Percentiles rank a stretch among this genome's conserved stretches.
Evolutionary conservation across 1,139 yeast species (phyloP).

Genomic region (Yamadazyma siamensis): DNA sequence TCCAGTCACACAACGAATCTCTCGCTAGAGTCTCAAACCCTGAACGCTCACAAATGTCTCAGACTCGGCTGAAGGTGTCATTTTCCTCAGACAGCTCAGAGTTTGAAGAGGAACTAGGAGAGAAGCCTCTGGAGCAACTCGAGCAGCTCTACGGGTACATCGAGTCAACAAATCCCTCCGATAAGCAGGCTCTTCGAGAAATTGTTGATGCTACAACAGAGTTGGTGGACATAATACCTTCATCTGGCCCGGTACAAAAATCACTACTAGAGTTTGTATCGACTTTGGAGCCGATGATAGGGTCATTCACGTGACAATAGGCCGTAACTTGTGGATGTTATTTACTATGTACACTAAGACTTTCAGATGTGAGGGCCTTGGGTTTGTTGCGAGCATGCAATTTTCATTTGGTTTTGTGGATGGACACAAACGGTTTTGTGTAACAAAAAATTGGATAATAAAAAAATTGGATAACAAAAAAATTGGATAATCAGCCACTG

Average conservation of each 20-base stretch:
- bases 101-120: no score
- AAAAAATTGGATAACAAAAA: no score
- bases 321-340: no score
- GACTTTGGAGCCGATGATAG: slow-evolving; percentile 23
- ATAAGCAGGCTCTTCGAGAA: slow-evolving; percentile 12
- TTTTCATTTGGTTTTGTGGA: no score
- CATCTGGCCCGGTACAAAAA: slow-evolving; percentile 12
- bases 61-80: neutral
- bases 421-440: no score
- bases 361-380: no score
- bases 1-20: no score
- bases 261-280: slow-evolving; percentile 19
- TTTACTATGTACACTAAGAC: no score
- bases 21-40: no score
- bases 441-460: no score
- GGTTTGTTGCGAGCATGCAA: no score
- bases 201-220: slow-evolving; percentile 15
- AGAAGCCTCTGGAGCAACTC: slow-evolving; percentile 8
- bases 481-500: neutral
- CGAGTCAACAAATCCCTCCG: slow-evolving; percentile 4
- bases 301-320: slow-evolving; percentile 16
- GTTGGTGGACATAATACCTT: slow-evolving; percentile 17
- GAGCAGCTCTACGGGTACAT: slow-evolving; percentile 13
- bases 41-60: no score
- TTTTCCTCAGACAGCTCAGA: neutral